Evolutionary conservation across 495 filamentous ascomycete genomes (phyloP).

Genomic region (Thozetella sp.): DNA sequence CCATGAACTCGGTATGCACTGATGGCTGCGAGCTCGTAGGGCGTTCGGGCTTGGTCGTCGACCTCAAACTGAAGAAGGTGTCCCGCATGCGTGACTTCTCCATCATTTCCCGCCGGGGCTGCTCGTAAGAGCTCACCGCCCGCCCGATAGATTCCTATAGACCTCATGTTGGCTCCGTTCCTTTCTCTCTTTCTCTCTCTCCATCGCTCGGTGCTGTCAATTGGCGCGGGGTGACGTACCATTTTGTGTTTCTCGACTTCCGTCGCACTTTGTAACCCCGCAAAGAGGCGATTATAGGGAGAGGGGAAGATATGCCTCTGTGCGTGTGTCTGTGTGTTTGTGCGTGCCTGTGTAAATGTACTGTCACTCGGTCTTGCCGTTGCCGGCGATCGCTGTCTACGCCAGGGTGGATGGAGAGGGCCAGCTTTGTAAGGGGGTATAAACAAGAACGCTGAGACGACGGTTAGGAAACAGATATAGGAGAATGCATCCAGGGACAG

Average conservation of each 20-base stretch:
- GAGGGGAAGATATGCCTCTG: too few species aligned
- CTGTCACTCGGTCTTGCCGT: constrained; percentile 26
- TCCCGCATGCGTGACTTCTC: constrained; percentile 44
- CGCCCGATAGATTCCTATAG: constrained; percentile 7
- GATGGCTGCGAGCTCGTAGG: constrained; percentile 51
- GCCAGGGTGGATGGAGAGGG: constrained; percentile 19
- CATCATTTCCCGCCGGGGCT: constrained; percentile 41
- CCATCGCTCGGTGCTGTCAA: too few species aligned
- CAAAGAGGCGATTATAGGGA: too few species aligned
- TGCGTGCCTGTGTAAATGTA: constrained; percentile 9
- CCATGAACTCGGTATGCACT: constrained; percentile 69
- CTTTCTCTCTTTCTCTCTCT: background rate
- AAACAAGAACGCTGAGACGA: background rate
- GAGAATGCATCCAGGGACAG: constrained; percentile 9
- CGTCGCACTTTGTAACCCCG: background rate
- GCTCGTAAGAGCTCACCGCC: constrained; percentile 11
- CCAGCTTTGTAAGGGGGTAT: constrained; percentile 8
- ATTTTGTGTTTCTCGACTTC: constrained; percentile 20
- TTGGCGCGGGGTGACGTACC: constrained; percentile 20
- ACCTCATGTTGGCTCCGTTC: background rate
- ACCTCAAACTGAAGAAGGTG: constrained; percentile 44
- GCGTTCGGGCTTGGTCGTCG: constrained; percentile 34
- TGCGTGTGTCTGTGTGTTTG: too few species aligned
- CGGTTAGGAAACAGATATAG: constrained; percentile 9
- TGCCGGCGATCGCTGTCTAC: constrained; percentile 33